phyloP scores from a whole-genome alignment of 129 eudicot species.

The Artemisia annua region DNA sequence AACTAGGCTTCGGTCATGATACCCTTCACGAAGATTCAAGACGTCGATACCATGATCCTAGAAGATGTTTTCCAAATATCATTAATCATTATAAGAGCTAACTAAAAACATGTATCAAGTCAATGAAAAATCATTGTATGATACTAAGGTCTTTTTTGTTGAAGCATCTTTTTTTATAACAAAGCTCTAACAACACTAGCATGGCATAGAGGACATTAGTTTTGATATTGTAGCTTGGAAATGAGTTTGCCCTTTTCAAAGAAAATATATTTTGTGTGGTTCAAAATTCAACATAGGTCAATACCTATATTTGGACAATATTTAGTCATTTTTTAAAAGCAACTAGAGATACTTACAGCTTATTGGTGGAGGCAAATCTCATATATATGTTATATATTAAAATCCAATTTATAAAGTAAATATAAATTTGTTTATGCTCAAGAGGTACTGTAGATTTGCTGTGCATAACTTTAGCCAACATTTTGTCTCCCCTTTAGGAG shows the following conservation, averaged over 20 bases:
- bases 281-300: neutral
- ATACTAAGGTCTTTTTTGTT: neutral
- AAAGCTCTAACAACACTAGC: neutral
- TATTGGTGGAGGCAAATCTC: neutral
- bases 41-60: too few species aligned
- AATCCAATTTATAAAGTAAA: neutral
- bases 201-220: neutral
- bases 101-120: neutral
- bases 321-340: too few species aligned
- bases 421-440: neutral
- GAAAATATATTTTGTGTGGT: neutral
- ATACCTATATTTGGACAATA: neutral
- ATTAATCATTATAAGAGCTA: too few species aligned
- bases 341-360: too few species aligned
- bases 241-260: slow-evolving; percentile 9
- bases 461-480: slow-evolving; percentile 22
- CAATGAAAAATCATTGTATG: neutral
- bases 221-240: neutral
- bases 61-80: too few species aligned
- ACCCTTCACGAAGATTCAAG: too few species aligned
- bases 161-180: neutral
- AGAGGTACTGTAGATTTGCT: neutral
- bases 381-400: neutral
- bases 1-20: too few species aligned
- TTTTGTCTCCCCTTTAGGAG: slow-evolving; percentile 27